Evolutionary conservation across 2,329 filamentous ascomycete species (phyloP).

Genomic region (Ophiostoma tasmaniense): DNA sequence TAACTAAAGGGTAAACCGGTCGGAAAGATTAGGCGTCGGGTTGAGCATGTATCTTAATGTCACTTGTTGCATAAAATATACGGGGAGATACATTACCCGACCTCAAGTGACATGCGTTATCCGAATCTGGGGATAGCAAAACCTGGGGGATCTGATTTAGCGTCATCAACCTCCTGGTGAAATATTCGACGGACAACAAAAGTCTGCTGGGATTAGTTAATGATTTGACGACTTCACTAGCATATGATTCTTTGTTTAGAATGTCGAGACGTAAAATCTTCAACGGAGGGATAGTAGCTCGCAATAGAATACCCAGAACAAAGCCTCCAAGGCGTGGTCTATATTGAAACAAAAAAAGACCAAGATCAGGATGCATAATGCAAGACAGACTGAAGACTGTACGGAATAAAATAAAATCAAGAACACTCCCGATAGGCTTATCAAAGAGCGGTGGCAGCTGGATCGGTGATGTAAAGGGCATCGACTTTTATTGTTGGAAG

Average conservation of each 20-base stretch:
- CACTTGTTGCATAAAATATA: neutral
- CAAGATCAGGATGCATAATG: neutral
- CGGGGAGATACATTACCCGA: neutral
- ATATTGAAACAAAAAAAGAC: no score
- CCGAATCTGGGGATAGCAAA: neutral
- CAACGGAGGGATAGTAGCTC: neutral
- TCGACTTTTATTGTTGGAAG: neutral
- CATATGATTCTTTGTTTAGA: neutral
- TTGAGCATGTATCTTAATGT: neutral
- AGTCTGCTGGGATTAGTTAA: neutral
- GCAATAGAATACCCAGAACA: neutral
- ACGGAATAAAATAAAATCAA: neutral
- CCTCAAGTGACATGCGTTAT: neutral
- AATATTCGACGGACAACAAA: neutral
- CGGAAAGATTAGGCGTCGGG: neutral
- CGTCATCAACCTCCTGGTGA: neutral
- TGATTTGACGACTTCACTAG: neutral
- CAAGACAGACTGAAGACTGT: neutral
- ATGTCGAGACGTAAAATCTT: neutral
- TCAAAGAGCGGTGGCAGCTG: neutral
- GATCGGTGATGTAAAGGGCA: neutral
- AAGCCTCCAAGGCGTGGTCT: no score
- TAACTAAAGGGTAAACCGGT: neutral
- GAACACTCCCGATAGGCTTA: neutral
- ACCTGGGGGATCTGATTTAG: constrained; percentile 7